These are phyloP conservation scores for Geotrichum australiense DNA, from an alignment of 1,139 yeast species.

Conservation along the genomic window DNA sequence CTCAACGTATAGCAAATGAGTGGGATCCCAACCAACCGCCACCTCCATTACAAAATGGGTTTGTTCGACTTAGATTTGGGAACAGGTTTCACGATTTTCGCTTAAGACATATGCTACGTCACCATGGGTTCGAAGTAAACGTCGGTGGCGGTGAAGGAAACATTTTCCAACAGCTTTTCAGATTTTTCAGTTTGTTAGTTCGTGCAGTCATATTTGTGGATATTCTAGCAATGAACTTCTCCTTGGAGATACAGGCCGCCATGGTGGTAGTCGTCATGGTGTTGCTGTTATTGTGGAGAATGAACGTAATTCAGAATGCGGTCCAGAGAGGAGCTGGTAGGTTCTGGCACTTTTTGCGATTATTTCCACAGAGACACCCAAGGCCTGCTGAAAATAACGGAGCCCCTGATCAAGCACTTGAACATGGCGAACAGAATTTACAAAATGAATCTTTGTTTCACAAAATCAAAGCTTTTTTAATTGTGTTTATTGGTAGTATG, in stretches of 20 bases:
- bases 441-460: background rate
- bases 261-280: conserved; percentile 1
- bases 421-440: background rate
- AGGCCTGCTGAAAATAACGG: background rate
- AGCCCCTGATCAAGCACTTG: background rate
- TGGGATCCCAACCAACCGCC: background rate
- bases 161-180: conserved; percentile 1
- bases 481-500: conserved; percentile 24
- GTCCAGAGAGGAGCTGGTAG: background rate
- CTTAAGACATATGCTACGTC: background rate
- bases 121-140: background rate
- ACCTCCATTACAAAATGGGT: conserved; percentile 5
- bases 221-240: conserved; percentile 10
- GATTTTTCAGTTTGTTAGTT: conserved; percentile 4
- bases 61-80: conserved; percentile 10
- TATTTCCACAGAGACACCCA: conserved; percentile 1
- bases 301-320: conserved; percentile 5
- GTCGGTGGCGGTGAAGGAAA: background rate
- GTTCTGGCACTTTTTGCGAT: background rate
- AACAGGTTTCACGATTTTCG: conserved; percentile 5
- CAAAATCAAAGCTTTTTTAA: conserved; percentile 8
- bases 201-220: conserved; percentile 10
- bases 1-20: background rate
- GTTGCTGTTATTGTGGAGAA: conserved; percentile 7
- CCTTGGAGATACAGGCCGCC: conserved; percentile 3